Percentiles rank a stretch among this genome's conserved stretches.
phyloP scores from a whole-genome alignment of 2,329 filamentous ascomycete genomes.

The Biscogniauxia sp. region DNA sequence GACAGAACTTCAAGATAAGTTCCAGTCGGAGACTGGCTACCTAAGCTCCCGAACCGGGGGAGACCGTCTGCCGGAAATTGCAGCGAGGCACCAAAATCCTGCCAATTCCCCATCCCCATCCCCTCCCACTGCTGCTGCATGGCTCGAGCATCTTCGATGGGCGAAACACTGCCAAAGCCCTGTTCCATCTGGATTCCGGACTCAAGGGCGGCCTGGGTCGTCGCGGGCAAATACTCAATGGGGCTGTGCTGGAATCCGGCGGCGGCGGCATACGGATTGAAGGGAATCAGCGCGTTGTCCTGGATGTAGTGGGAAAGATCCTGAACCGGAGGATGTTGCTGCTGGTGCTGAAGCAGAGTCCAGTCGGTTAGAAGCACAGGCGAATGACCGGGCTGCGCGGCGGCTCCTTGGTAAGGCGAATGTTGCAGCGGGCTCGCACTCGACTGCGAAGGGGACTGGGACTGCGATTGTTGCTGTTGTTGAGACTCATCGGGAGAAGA shows the following conservation, averaged over 20 bases:
- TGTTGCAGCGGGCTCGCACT: constrained; percentile 53
- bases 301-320: constrained; percentile 55
- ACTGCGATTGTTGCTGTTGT: constrained; percentile 44
- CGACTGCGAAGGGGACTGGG: constrained; percentile 47
- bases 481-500: constrained; percentile 52
- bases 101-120: constrained; percentile 69
- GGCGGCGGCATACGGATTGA: constrained; percentile 47
- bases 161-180: constrained; percentile 57
- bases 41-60: constrained; percentile 44
- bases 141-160: constrained; percentile 56
- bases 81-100: constrained; percentile 71
- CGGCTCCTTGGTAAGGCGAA: constrained; percentile 50
- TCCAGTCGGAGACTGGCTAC: constrained; percentile 69
- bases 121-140: constrained; percentile 55
- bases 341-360: constrained; percentile 57
- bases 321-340: constrained; percentile 43
- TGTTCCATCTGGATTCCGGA: constrained; percentile 61
- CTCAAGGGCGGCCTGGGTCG: constrained; percentile 63
- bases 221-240: constrained; percentile 60
- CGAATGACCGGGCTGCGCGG: constrained; percentile 46
- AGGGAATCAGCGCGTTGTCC: constrained; percentile 53
- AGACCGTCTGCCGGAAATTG: constrained; percentile 42
- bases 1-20: constrained; percentile 86
- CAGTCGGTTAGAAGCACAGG: constrained; percentile 56
- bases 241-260: constrained; percentile 51